Evolutionary conservation across 2,329 filamentous ascomycete genomes (phyloP).

Genomic region (Boeremia exigua): DNA sequence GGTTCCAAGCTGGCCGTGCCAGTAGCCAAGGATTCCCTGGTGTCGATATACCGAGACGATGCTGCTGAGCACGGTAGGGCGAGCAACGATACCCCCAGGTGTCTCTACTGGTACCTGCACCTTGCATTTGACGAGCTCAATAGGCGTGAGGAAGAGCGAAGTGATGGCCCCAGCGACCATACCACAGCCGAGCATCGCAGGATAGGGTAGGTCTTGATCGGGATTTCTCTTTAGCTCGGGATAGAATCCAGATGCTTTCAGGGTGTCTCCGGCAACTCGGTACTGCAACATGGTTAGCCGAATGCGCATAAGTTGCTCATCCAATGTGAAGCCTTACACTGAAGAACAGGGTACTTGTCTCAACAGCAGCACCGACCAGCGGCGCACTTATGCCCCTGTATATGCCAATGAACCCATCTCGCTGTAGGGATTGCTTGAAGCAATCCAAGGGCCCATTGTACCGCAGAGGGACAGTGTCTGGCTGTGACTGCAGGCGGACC

Average conservation of each 20-base stretch:
- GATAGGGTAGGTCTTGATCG: conserved; percentile 70
- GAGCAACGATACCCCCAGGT: conserved; percentile 49
- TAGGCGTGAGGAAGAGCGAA: conserved; percentile 87
- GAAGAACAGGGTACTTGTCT: conserved; percentile 92
- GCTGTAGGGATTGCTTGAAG: conserved; percentile 82
- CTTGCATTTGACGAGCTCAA: conserved; percentile 98
- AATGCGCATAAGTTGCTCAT: neutral
- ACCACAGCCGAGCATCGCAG: conserved; percentile 77
- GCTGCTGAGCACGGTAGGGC: conserved; percentile 71
- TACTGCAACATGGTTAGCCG: conserved; percentile 48
- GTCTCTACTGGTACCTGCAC: conserved; percentile 76
- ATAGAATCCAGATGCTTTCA: conserved; percentile 66
- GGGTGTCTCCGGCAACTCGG: conserved; percentile 58
- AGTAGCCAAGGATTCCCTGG: conserved; percentile 85
- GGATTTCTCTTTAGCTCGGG: conserved; percentile 54
- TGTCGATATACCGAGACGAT: conserved; percentile 81
- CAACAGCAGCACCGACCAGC: conserved; percentile 85
- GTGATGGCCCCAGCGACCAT: conserved; percentile 88
- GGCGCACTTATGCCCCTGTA: conserved; percentile 95
- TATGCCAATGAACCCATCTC: conserved; percentile 79
- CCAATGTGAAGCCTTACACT: conserved; percentile 58
- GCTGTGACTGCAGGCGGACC: conserved; percentile 95
- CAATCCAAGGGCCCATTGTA: conserved; percentile 92
- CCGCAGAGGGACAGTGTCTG: conserved; percentile 77
- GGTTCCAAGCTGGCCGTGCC: conserved; percentile 93